phyloP scores from a whole-genome alignment of 2,329 filamentous ascomycete genomes.

The Cladosporium sp. region DNA sequence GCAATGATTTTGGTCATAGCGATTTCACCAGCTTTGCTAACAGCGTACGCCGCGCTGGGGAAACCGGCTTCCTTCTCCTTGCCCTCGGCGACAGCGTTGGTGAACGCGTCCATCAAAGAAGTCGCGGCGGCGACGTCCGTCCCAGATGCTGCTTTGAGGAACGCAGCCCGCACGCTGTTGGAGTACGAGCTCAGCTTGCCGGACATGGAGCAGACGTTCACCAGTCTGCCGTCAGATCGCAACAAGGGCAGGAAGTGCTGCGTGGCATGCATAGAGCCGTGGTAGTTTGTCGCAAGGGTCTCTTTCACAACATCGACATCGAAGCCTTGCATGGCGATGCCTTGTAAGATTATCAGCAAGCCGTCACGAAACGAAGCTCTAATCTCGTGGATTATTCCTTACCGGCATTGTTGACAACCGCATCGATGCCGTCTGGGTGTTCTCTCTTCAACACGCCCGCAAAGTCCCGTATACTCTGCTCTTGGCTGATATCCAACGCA shows the following conservation, averaged over 20 bases:
- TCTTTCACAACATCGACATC: constrained; percentile 45
- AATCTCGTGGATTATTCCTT: neutral
- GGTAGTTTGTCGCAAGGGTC: constrained; percentile 51
- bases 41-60: constrained; percentile 48
- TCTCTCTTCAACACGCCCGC: constrained; percentile 38
- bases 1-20: constrained; percentile 34
- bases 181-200: constrained; percentile 48
- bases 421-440: constrained; percentile 48
- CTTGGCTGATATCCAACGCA: constrained; percentile 46
- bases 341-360: neutral
- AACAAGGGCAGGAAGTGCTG: constrained; percentile 45
- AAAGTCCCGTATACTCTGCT: constrained; percentile 42
- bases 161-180: constrained; percentile 37
- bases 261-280: constrained; percentile 46
- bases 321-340: constrained; percentile 32
- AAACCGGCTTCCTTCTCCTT: constrained; percentile 47
- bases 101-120: constrained; percentile 48
- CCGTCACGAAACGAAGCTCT: neutral
- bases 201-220: constrained; percentile 47
- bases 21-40: constrained; percentile 35
- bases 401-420: constrained; percentile 53
- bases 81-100: constrained; percentile 42
- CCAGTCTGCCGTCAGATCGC: constrained; percentile 41
- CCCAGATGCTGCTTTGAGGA: constrained; percentile 32
- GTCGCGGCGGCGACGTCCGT: constrained; percentile 38